Conservation (phyloP, 2,329 filamentous ascomycete species). For the Phyllosticta capitalensis region DNA sequence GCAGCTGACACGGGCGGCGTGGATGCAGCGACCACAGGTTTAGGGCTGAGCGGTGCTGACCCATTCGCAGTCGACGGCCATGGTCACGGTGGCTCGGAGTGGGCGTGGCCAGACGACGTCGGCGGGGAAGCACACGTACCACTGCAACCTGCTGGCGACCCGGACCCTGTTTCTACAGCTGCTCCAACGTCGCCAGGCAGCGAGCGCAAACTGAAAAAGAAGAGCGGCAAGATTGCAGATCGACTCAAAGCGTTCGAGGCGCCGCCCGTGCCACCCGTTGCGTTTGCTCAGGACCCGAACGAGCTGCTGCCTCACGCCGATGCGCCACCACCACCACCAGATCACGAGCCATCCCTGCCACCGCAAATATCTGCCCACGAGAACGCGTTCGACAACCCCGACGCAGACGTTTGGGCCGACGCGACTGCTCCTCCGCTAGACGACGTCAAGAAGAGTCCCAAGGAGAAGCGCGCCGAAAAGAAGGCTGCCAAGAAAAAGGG, state of each 20-base stretch:
- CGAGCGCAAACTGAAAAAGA: conserved; percentile 14
- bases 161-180: conserved; percentile 2
- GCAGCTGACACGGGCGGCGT: conserved; percentile 8
- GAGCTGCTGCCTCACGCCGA: conserved; percentile 2
- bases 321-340: background rate
- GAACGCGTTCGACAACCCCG: background rate
- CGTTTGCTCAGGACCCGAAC: background rate
- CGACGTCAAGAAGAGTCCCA: conserved; percentile 5
- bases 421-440: conserved; percentile 4
- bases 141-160: conserved; percentile 21
- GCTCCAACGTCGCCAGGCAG: conserved; percentile 14
- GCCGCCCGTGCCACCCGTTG: conserved; percentile 1
- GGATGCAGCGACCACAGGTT: conserved; percentile 16
- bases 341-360: conserved; percentile 3
- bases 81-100: background rate
- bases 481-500: conserved; percentile 12
- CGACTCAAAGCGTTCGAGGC: conserved; percentile 10
- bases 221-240: conserved; percentile 12
- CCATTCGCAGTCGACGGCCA: background rate
- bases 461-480: conserved; percentile 13
- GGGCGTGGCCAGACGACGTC: conserved; percentile 2
- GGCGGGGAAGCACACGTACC: conserved; percentile 17
- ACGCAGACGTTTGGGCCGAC: conserved; percentile 3
- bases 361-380: background rate
- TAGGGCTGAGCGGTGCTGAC: conserved; percentile 13